Percentiles rank a stretch among this genome's conserved stretches.
phyloP scores from a whole-genome alignment of 495 filamentous ascomycete genomes.

The Aspergillus biplanus region DNA sequence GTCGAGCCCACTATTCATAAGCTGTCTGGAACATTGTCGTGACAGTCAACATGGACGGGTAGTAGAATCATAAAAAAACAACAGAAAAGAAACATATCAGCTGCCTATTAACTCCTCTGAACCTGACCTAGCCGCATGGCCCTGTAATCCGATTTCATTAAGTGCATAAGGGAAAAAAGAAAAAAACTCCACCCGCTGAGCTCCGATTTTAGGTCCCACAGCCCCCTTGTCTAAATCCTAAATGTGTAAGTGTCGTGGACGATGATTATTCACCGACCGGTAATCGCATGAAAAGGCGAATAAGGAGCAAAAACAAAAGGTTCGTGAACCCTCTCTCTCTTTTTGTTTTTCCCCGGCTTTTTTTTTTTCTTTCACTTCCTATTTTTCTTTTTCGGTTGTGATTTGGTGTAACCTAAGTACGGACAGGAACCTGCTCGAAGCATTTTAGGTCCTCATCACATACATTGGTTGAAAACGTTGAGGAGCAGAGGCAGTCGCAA shows the following conservation, averaged over 20 bases:
- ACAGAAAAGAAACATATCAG: slow-evolving; percentile 12
- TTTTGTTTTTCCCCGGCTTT: background rate
- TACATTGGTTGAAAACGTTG: background rate
- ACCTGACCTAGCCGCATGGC: slow-evolving; percentile 9
- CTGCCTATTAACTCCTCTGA: slow-evolving; percentile 14
- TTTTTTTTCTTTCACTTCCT: slow-evolving; percentile 8
- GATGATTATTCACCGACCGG: slow-evolving; percentile 20
- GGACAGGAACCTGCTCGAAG: background rate
- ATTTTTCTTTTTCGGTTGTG: background rate
- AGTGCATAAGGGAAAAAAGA: slow-evolving; percentile 16
- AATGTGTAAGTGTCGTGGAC: slow-evolving; percentile 23
- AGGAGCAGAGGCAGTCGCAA: background rate
- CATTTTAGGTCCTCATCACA: background rate
- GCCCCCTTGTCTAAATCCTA: slow-evolving; percentile 26
- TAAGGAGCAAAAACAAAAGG: slow-evolving; percentile 16
- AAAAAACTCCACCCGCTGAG: slow-evolving; percentile 24
- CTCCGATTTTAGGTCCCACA: slow-evolving; percentile 22
- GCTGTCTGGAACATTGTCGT: slow-evolving; percentile 12
- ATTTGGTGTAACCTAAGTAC: background rate
- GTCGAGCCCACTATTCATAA: slow-evolving; percentile 10
- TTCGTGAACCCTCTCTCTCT: background rate
- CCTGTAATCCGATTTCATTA: slow-evolving; percentile 18
- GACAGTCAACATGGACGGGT: slow-evolving; percentile 1
- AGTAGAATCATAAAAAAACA: slow-evolving; percentile 5
- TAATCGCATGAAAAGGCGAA: slow-evolving; percentile 24